These are phyloP conservation scores for Vitis hybrid DNA, from an alignment of 177 flowering plant genomes.

Conservation along the genomic window DNA sequence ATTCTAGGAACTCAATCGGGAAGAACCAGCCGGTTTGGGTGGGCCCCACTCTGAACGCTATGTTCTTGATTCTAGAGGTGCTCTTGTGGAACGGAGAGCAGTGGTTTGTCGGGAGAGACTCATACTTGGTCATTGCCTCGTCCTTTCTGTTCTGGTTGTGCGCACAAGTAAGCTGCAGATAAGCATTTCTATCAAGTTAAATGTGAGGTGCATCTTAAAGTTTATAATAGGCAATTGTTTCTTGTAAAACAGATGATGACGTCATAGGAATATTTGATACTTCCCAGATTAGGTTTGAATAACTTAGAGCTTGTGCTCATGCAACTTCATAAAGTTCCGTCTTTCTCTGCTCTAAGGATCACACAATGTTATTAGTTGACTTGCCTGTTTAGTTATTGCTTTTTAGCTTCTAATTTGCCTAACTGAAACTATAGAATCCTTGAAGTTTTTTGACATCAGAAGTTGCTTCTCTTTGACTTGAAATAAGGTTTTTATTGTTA, in stretches of 20 bases:
- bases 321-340: neutral
- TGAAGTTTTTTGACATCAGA: too few relatives aligned
- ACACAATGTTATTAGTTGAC: neutral
- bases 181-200: constrained; percentile 1
- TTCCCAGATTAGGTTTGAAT: neutral
- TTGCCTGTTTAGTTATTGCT: neutral
- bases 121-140: constrained; percentile 85
- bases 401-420: too few relatives aligned
- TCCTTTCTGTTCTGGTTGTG: constrained; percentile 76
- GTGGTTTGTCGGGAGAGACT: constrained; percentile 89
- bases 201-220: neutral
- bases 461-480: too few relatives aligned
- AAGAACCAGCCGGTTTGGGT: constrained; percentile 88
- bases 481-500: too few relatives aligned
- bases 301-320: neutral
- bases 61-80: constrained; percentile 88
- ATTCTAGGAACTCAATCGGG: constrained; percentile 78
- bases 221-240: neutral
- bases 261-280: neutral
- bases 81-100: constrained; percentile 82
- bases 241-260: neutral
- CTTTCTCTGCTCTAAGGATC: neutral
- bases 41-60: constrained; percentile 75
- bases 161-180: constrained; percentile 69
- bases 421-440: too few relatives aligned